Evolutionary conservation across 257 asterid genomes (phyloP), one percentile per base, ranked within the genome.

Genomic region (Przewalskia tangutica): DNA sequence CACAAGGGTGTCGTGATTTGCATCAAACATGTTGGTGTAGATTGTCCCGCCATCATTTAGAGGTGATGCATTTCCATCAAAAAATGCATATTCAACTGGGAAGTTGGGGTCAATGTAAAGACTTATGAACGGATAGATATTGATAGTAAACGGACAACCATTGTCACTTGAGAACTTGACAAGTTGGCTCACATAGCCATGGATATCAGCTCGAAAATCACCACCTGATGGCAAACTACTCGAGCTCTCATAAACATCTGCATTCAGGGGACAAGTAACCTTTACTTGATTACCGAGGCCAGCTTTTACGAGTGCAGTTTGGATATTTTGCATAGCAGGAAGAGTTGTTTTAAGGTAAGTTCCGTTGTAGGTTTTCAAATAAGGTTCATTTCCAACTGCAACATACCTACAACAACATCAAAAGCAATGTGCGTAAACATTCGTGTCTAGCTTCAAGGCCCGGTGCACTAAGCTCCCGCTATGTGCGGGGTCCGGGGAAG

Each of bases 301-400:
- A 1, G 92, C 95, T 70, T 88, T 91, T 3, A 77, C 50, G 17
- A 91, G 90, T 44, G 95, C 93, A 0, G 66, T 62, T 82, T 91
- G 95, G 44, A 91, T 48, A 71, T 91, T 87, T 71, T 38, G 53
- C 7, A 91, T 89, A 27, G 95, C 93, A 0, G 92, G 95, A 83
- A 18, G 88, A 3, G 91, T 91, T 62, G 91, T 90, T 58, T 80
- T 51, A 6, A 90, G 92, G 81, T 89, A 91, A 86, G 81, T 86
- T 36, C 93, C 93, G 12, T 91, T 91, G 75, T 91, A 91, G 0
- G 95, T 88, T 20, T 13, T 87, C 86, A 91, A 79, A 87, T 88
- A 89, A n/a, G 95, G 95, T 44, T 91, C 95, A 36, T 91, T 91
- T 79, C 95, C 95, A 2, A 91, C 93, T 0, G 93, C 95, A 50